These are phyloP conservation scores for Neurospora crassa DNA, from an alignment of 2,329 filamentous ascomycete species.

Conservation along the genomic window DNA sequence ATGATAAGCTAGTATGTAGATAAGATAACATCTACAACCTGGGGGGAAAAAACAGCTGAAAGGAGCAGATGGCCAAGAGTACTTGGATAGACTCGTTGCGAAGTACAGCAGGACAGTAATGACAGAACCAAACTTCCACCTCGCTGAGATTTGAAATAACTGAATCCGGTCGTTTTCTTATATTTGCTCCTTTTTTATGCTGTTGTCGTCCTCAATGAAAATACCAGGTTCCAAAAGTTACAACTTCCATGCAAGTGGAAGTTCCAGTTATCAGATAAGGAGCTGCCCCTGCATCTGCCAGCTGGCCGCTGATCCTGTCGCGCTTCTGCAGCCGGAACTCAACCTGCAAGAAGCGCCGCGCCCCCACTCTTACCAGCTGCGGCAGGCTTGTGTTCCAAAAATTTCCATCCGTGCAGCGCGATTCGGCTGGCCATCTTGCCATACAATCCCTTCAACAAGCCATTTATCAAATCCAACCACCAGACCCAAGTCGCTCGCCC, in stretches of 20 bases:
- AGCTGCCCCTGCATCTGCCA: background rate
- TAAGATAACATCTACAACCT: background rate
- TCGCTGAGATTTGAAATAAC: too few species aligned
- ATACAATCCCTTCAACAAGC: background rate
- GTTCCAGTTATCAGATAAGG: background rate
- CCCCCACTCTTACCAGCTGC: background rate
- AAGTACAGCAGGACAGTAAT: background rate
- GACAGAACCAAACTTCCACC: background rate
- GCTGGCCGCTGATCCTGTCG: background rate
- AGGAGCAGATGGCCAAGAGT: background rate
- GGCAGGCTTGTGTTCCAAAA: slow-evolving; percentile 12
- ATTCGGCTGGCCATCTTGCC: background rate
- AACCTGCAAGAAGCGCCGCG: background rate
- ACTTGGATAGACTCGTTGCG: background rate
- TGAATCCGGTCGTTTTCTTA: too few species aligned
- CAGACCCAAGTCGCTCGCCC: background rate
- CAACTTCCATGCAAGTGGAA: background rate
- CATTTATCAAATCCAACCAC: background rate
- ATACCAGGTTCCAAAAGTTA: background rate
- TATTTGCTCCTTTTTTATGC: too few species aligned
- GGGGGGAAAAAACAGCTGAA: background rate
- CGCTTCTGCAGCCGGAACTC: background rate
- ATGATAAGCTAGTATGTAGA: background rate
- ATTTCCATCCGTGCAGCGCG: slow-evolving; percentile 11
- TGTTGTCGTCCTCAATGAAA: background rate